Base-by-base conservation (phyloP, 129 eudicot genomes). In the Lactuca saligna region DNA sequence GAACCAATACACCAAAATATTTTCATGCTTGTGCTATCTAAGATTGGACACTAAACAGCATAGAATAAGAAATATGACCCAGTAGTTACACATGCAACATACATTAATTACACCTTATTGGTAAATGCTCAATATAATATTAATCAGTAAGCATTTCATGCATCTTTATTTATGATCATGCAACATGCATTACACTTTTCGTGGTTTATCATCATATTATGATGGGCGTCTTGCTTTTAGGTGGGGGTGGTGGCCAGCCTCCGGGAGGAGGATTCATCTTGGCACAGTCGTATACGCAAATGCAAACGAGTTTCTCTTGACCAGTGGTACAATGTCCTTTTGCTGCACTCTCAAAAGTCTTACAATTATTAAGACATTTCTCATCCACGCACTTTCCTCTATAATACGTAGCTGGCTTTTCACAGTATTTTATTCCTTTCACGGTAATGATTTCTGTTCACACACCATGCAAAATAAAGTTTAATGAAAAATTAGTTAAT, bases 241-340 rank as follows among this genome's bases (percentile, higher is more conserved):
- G 69, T 3, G 77, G 62, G 25, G 13, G 12, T 37, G 63, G 16
- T 46, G 4, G 63, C 44, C 5, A 25, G 0, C 1, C 0, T 4
- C 0, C 15, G 4, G 51, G 51, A 46, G 14, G 5, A 46, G 54
- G 63, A 14, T 50, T 62, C 33, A 62, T 50, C 77, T 62, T 72
- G 62, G 70, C 63, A 3, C 77, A 72, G 42, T 72, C 63, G 3
- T 62, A 72, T n/a, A 25, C 56, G 63, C 77, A 72, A 12, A 72
- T 55, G 44, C 77, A 62, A 34, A 72, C 44, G 54, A 14, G 55
- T 38, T 72, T 62, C 42, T 0, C 55, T 62, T 53, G 33, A 72
- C 63, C 77, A 50, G 29, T 33, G 1, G 60, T 69, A 56, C 77
- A 62, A 38, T 72, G 53, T 51, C 70, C 77, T 2, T 2, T 39